These are phyloP conservation scores for Arctium lappa DNA, from an alignment of 129 eudicot species.

Conservation along the genomic window DNA sequence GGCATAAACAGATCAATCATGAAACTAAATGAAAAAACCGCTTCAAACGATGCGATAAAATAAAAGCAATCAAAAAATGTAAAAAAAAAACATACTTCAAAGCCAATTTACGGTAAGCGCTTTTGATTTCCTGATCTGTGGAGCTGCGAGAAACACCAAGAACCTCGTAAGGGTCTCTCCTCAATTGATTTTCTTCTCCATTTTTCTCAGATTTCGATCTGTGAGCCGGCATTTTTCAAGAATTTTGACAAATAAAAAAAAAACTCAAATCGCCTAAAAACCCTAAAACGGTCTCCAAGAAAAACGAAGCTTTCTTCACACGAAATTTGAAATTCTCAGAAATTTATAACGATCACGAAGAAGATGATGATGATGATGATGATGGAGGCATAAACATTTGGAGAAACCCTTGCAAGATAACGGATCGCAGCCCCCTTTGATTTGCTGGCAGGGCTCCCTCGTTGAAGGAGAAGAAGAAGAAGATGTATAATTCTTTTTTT, in stretches of 20 bases:
- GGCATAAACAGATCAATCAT: not conserved
- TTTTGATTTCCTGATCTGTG: constrained; percentile 76
- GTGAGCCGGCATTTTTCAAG: constrained; percentile 49
- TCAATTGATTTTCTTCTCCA: constrained; percentile 37
- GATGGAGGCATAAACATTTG: not conserved
- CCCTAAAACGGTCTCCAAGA: constrained; percentile 16
- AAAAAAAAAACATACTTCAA: constrained; percentile 44
- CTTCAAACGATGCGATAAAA: not conserved
- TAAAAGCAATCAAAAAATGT: not conserved
- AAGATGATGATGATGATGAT: not conserved
- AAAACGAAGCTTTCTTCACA: not conserved
- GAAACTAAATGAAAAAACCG: not conserved
- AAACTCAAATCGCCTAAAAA: not conserved
- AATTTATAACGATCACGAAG: not conserved
- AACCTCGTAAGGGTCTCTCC: constrained; percentile 91
- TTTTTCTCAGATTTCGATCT: constrained; percentile 55
- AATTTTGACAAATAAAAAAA: not conserved
- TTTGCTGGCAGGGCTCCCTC: constrained; percentile 15
- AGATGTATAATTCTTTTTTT: constrained; percentile 10
- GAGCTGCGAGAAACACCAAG: constrained; percentile 70
- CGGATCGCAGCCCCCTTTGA: constrained; percentile 19
- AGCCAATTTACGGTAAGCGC: constrained; percentile 80
- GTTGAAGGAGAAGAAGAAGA: constrained; percentile 6
- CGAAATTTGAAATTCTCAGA: not conserved
- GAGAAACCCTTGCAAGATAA: constrained; percentile 23